Conservation (phyloP, 1,139 yeast genomes). For the Magnusiomyces tetraspermus region DNA sequence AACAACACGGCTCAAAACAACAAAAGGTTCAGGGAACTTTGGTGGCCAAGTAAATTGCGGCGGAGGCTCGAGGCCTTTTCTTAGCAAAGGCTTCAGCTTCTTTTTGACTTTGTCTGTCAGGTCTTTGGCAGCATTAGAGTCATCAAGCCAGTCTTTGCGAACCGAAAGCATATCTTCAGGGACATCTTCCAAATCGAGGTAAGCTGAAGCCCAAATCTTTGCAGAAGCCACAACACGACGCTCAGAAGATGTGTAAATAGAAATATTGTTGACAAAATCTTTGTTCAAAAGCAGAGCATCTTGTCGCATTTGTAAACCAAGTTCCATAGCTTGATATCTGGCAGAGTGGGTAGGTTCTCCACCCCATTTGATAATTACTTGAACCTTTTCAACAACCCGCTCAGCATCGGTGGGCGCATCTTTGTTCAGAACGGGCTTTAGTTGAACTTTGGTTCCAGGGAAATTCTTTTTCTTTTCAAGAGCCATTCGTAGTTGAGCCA, state of each 20-base stretch:
- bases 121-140: conserved; percentile 96
- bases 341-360: conserved; percentile 99
- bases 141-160: conserved; percentile 86
- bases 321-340: conserved; percentile 82
- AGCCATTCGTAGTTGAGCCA: conserved; percentile 68
- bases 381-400: conserved; percentile 71
- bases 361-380: conserved; percentile 95
- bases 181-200: conserved; percentile 62
- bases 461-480: conserved; percentile 79
- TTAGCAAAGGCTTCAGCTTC: conserved; percentile 82
- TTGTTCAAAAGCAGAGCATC: conserved; percentile 79
- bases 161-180: conserved; percentile 75
- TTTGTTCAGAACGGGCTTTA: conserved; percentile 72
- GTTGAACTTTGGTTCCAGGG: conserved; percentile 95
- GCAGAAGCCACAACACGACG: conserved; percentile 92
- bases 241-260: conserved; percentile 85
- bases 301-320: conserved; percentile 92
- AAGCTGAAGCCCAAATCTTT: conserved; percentile 73
- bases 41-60: conserved; percentile 99
- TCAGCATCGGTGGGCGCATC: conserved; percentile 22
- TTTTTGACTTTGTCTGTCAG: conserved; percentile 96
- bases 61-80: conserved; percentile 98
- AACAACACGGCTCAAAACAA: conserved; percentile 86
- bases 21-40: conserved; percentile 94
- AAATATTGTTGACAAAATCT: conserved; percentile 74